A percentile compares a stretch with the other conserved stretches of the same genome.
Conservation (phyloP, 2,329 filamentous ascomycete genomes). For the Alternaria rosae region DNA sequence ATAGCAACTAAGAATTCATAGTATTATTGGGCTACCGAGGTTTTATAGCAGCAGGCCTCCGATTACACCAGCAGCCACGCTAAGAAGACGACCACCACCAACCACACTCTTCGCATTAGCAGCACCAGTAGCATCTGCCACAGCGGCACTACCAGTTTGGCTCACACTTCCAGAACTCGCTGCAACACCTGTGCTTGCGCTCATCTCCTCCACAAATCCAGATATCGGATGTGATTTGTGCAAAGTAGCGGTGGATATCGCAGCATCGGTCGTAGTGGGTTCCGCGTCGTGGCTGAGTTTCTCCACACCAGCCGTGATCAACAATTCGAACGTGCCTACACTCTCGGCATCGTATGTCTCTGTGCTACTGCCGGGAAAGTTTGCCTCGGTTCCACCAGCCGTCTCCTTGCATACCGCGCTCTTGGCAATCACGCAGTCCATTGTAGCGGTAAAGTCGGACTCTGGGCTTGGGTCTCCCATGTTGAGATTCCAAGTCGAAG, state of each 20-base stretch:
- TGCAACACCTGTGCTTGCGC: slow-evolving; percentile 1
- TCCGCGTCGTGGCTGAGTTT: slow-evolving; percentile 15
- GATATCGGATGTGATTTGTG: slow-evolving; percentile 5
- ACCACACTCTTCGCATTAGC: slow-evolving; percentile 17
- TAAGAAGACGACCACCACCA: slow-evolving; percentile 14
- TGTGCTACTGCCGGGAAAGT: slow-evolving; percentile 33
- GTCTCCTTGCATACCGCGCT: slow-evolving; percentile 31
- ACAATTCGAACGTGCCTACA: slow-evolving; percentile 5
- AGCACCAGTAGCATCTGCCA: slow-evolving; percentile 9
- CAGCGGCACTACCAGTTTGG: slow-evolving; percentile 7
- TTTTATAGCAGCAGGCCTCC: slow-evolving; percentile 15
- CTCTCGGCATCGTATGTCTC: slow-evolving; percentile 20
- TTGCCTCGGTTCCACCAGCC: slow-evolving; percentile 32
- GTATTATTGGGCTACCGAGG: neutral
- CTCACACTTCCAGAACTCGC: neutral
- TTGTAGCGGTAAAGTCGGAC: slow-evolving; percentile 28
- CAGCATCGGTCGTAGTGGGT: slow-evolving; percentile 6
- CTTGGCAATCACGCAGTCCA: slow-evolving; percentile 24
- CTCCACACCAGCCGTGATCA: slow-evolving; percentile 25
- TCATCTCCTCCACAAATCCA: neutral
- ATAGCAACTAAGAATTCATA: too few species aligned
- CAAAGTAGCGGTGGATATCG: slow-evolving; percentile 7
- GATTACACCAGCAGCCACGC: slow-evolving; percentile 19
- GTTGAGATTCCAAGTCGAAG: slow-evolving; percentile 28
- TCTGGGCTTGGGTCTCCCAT: slow-evolving; percentile 21